A percentile compares a stretch with the other conserved stretches of the same genome.
These are phyloP conservation scores for Aristolochia californica DNA, from an alignment of 164 flowering plant genomes.

Conservation along the genomic window DNA sequence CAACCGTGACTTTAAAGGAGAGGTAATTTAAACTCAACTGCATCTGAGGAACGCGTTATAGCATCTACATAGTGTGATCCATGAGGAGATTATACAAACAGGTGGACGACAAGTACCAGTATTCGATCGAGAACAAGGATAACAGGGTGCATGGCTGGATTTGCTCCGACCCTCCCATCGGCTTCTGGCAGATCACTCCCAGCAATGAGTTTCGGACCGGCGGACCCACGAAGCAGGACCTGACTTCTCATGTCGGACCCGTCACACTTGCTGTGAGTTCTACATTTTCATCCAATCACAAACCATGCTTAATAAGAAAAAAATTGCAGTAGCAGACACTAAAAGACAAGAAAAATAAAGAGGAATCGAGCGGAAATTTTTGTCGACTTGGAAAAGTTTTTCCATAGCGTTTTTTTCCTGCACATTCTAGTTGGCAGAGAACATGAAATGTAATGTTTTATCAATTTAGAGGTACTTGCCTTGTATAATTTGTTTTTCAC, in stretches of 20 bases:
- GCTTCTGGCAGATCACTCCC: constrained; percentile 88
- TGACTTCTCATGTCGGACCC: constrained; percentile 85
- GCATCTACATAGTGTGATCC: neutral
- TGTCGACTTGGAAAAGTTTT: neutral
- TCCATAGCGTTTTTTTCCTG: neutral
- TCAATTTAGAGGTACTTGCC: too few relatives aligned
- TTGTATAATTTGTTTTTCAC: neutral
- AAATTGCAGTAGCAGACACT: too few relatives aligned
- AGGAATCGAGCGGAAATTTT: too few relatives aligned
- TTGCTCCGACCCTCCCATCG: constrained; percentile 35
- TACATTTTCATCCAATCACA: too few relatives aligned
- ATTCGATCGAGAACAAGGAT: constrained; percentile 59
- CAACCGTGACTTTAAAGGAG: constrained; percentile 55
- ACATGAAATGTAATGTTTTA: neutral
- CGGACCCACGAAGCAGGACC: constrained; percentile 81
- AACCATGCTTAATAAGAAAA: too few relatives aligned
- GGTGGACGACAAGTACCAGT: constrained; percentile 97
- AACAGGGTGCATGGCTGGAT: constrained; percentile 83
- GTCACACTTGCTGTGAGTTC: constrained; percentile 63
- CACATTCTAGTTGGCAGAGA: neutral
- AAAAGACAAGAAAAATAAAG: too few relatives aligned
- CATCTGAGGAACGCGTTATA: neutral
- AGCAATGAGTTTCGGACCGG: constrained; percentile 74
- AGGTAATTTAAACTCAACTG: constrained; percentile 32
- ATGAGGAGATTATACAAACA: constrained; percentile 9